These are phyloP conservation scores for Lepidium aucheri DNA, from an alignment of 345 rosid species.

Conservation along the genomic window DNA sequence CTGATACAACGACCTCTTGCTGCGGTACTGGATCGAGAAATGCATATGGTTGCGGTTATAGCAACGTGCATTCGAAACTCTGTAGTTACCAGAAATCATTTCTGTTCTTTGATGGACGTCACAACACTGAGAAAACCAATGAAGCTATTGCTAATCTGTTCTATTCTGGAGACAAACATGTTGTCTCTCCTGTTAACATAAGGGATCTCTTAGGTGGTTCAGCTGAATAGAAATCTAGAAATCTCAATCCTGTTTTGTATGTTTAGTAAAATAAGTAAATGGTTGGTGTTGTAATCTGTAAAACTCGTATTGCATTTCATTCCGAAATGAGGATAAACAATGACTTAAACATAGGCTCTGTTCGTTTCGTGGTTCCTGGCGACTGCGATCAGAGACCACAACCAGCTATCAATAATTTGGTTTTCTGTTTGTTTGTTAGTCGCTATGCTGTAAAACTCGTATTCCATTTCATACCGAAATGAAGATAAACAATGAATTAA, in stretches of 20 bases:
- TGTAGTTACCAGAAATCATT: constrained; percentile 23
- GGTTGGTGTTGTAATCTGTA: neutral
- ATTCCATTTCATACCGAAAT: neutral
- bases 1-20: constrained; percentile 1
- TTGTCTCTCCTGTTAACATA: constrained; percentile 21
- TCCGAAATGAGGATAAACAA: no score
- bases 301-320: no score
- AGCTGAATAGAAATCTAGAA: neutral
- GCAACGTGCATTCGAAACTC: constrained; percentile 18
- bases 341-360: no score
- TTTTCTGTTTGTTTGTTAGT: no score
- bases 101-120: constrained; percentile 28
- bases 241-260: neutral
- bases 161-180: constrained; percentile 17
- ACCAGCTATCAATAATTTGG: no score
- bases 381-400: no score
- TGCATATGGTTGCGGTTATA: constrained; percentile 26
- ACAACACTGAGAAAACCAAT: constrained; percentile 29
- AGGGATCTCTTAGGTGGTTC: constrained; percentile 20
- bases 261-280: constrained; percentile 7
- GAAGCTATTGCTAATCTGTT: constrained; percentile 15
- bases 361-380: no score
- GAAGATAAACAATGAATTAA: neutral
- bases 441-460: no score
- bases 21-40: constrained; percentile 21